Evolutionary conservation across 1,284 basidiomycete species (phyloP).

Genomic region (Ustilago esculenta): DNA sequence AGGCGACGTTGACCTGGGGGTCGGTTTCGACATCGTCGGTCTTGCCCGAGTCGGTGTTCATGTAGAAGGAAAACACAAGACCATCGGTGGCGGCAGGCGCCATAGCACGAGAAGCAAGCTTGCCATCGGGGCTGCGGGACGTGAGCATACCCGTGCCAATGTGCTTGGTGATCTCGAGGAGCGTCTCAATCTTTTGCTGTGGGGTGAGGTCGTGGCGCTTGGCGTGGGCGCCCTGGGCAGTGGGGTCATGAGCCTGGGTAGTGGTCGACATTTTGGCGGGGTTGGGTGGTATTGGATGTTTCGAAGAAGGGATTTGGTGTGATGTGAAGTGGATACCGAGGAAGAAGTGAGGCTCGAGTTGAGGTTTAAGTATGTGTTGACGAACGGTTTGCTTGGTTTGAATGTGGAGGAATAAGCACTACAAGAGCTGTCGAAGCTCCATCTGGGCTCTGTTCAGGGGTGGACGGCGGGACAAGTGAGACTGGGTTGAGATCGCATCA

Average conservation of each 20-base stretch:
- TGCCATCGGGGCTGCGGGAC: conserved; percentile 78
- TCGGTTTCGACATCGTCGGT: conserved; percentile 52
- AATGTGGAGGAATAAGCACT: background rate
- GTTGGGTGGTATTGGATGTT: background rate
- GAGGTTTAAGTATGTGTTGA: conserved; percentile 9
- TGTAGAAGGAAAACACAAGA: conserved; percentile 65
- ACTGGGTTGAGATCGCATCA: conserved; percentile 2
- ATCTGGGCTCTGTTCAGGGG: too few species aligned
- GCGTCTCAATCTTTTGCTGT: conserved; percentile 50
- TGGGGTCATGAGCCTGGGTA: conserved; percentile 46
- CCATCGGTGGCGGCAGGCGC: conserved; percentile 74
- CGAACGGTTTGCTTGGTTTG: background rate
- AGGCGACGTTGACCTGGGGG: conserved; percentile 67
- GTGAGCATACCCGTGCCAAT: conserved; percentile 76
- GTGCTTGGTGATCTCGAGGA: conserved; percentile 50
- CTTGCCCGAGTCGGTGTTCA: conserved; percentile 61
- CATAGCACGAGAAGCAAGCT: conserved; percentile 85
- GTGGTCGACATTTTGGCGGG: conserved; percentile 34
- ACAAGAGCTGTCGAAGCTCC: too few species aligned
- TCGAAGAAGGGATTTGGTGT: background rate
- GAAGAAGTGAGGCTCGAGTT: too few species aligned
- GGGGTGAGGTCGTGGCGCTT: conserved; percentile 42
- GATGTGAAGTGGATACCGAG: too few species aligned
- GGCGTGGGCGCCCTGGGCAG: conserved; percentile 40
- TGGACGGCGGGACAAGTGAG: too few species aligned